Conservation (phyloP, 331 rosid genomes). For the Malus hybrid region DNA sequence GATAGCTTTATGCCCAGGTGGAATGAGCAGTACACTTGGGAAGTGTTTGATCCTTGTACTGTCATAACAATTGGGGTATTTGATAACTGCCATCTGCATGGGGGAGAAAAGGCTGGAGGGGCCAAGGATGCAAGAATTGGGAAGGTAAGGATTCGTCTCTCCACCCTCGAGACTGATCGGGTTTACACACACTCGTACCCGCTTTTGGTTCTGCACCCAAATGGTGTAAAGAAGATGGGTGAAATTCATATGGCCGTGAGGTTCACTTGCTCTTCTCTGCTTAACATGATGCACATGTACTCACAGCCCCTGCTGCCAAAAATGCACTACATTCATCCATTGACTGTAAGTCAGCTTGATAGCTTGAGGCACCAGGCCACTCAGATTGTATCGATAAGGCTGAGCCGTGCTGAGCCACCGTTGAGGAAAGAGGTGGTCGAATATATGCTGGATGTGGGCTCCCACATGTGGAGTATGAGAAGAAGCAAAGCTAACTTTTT, state of each 20-base stretch:
- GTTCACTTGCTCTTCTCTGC: conserved; percentile 78
- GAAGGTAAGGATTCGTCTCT: conserved; percentile 92
- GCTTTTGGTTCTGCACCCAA: conserved; percentile 70
- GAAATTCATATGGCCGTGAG: conserved; percentile 93
- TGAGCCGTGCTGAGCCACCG: conserved; percentile 91
- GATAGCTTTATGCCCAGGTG: conserved; percentile 82
- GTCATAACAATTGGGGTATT: conserved; percentile 89
- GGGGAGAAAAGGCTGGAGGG: conserved; percentile 57
- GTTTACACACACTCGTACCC: conserved; percentile 96
- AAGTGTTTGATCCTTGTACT: conserved; percentile 94
- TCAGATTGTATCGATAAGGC: conserved; percentile 75
- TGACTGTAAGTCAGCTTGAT: conserved; percentile 89
- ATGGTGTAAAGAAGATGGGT: conserved; percentile 95
- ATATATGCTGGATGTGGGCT: conserved; percentile 91
- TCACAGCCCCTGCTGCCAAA: conserved; percentile 86
- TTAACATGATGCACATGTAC: conserved; percentile 99
- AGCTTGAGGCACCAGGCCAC: conserved; percentile 95
- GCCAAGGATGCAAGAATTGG: conserved; percentile 68
- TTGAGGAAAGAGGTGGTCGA: conserved; percentile 90
- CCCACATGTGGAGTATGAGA: conserved; percentile 99
- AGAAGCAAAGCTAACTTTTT: conserved; percentile 96
- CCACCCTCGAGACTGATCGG: conserved; percentile 91
- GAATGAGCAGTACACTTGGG: conserved; percentile 99
- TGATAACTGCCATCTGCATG: conserved; percentile 89
- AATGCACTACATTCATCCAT: conserved; percentile 91